Percentiles rank a stretch among this genome's conserved stretches.
phyloP scores from a whole-genome alignment of 768 basidiomycete species.

The Gloeopeniophorella convolvens region DNA sequence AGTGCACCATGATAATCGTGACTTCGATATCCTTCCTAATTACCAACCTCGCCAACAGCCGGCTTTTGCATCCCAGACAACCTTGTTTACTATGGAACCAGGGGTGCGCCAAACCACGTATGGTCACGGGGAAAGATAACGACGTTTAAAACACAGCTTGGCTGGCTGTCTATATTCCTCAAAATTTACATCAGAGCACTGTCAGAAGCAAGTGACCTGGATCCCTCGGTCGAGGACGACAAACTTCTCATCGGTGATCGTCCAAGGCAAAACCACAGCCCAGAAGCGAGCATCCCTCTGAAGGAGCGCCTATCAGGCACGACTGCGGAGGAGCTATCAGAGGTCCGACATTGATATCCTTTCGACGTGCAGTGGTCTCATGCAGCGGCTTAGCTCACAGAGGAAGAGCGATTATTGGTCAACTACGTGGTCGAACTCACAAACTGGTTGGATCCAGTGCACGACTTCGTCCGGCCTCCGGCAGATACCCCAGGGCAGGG shows the following conservation, averaged over 20 bases:
- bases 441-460: conserved; percentile 73
- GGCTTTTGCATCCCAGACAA: conserved; percentile 60
- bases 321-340: conserved; percentile 45
- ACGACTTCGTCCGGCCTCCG: conserved; percentile 65
- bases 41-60: conserved; percentile 57
- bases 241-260: conserved; percentile 77
- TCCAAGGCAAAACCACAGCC: conserved; percentile 53
- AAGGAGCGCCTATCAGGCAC: conserved; percentile 50
- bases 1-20: conserved; percentile 85
- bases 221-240: conserved; percentile 67
- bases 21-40: conserved; percentile 69
- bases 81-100: conserved; percentile 55
- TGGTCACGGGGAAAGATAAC: too few species aligned
- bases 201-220: conserved; percentile 73
- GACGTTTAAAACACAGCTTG: too few species aligned
- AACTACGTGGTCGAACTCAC: conserved; percentile 57
- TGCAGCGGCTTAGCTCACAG: conserved; percentile 47
- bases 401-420: conserved; percentile 51
- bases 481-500: conserved; percentile 73
- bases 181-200: conserved; percentile 73
- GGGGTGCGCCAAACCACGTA: too few species aligned
- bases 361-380: conserved; percentile 12
- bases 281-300: conserved; percentile 45
- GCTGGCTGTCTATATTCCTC: conserved; percentile 68
- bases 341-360: conserved; percentile 36